Base-by-base conservation (phyloP, 2,329 filamentous ascomycete species). In the Nothomitra cinnamomea region DNA sequence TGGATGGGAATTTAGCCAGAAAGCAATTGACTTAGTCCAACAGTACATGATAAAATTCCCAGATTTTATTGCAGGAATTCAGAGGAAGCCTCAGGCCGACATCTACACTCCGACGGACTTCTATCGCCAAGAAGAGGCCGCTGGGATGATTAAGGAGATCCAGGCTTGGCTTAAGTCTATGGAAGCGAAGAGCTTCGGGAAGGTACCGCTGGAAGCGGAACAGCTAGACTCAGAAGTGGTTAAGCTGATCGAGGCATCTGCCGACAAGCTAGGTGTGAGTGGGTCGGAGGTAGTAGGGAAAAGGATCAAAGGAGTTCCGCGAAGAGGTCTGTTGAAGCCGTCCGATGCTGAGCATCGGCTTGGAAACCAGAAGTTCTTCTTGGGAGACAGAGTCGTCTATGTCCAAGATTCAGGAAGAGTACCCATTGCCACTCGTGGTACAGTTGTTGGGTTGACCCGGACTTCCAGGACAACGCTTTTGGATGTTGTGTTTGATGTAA, bases 41-140 rank as follows among this genome's bases (percentile, higher is more conserved):
- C 77, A 87, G 59, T 98, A 96, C 67, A 95, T 96, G 85, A 82
- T 83, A 56, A 82, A 80, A 15, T 98, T 98, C 67, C 92, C 92
- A 0, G 87, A 95, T 55, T 96, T 98, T 67, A 90, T 98, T 63
- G 87, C 84, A 7, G 87, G 82, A 2, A 87, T 98, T 58, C 83
- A 89, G 65, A 75, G 76, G 56, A 90, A 95, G 59, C 87, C 90
- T 1, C 84, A 88, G 56, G 86, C 83, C 38, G 90, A 87, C 62
- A 84, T 90, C 56, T 85, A 88, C 60, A 75, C 78, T 47, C 89
- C 94, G 52, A 87, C 82, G 0, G 87, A 95, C 63, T 85, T 96
- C 61, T 98, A 92, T 71, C 77, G 82, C 1, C 75, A 79, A 19
- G 78, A 81, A 6, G 72, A 80, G 48, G 90, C 89, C 2, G 81